A percentile compares a stretch with the other conserved stretches of the same genome.
phyloP scores from a whole-genome alignment of 1,284 basidiomycete genomes.

The Cryptococcus jaspeensis region DNA sequence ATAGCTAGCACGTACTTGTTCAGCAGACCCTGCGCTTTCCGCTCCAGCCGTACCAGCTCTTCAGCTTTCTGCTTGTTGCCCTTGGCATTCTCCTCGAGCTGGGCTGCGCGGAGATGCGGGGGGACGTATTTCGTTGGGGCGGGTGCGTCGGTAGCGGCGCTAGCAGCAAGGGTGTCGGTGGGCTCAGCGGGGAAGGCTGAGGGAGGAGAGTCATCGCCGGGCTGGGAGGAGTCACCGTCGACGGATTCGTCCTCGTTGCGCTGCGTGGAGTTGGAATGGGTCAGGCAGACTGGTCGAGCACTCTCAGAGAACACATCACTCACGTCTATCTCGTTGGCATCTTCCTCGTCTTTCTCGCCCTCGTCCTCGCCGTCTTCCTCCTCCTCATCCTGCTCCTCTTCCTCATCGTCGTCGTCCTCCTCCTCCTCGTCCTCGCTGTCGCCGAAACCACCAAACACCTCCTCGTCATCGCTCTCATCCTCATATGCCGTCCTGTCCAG shows the following conservation, averaged over 20 bases:
- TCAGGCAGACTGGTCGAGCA: not conserved
- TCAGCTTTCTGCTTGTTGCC: slow-evolving; percentile 55
- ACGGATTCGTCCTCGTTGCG: slow-evolving; percentile 8
- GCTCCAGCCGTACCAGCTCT: slow-evolving; percentile 64
- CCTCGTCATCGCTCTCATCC: slow-evolving; percentile 12
- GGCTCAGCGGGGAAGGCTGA: not conserved
- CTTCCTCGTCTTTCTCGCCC: slow-evolving; percentile 18
- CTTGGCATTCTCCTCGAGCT: slow-evolving; percentile 42
- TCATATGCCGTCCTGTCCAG: slow-evolving; percentile 15
- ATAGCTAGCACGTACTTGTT: slow-evolving; percentile 63
- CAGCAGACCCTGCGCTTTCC: slow-evolving; percentile 81
- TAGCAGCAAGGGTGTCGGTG: not conserved
- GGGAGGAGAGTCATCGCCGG: not conserved
- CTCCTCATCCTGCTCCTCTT: slow-evolving; percentile 5
- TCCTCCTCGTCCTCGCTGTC: slow-evolving; percentile 14
- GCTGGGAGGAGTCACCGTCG: not conserved
- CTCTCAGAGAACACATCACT: slow-evolving; percentile 7
- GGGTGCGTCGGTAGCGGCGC: slow-evolving; percentile 10
- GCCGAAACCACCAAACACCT: not conserved
- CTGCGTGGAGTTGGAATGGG: not conserved
- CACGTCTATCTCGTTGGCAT: slow-evolving; percentile 25
- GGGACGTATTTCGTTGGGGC: slow-evolving; percentile 54
- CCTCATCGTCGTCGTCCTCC: slow-evolving; percentile 14
- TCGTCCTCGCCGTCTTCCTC: slow-evolving; percentile 12
- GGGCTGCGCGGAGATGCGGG: slow-evolving; percentile 54